Evolutionary conservation across 345 rosid species (phyloP).

Genomic region (Camelina sativa): DNA sequence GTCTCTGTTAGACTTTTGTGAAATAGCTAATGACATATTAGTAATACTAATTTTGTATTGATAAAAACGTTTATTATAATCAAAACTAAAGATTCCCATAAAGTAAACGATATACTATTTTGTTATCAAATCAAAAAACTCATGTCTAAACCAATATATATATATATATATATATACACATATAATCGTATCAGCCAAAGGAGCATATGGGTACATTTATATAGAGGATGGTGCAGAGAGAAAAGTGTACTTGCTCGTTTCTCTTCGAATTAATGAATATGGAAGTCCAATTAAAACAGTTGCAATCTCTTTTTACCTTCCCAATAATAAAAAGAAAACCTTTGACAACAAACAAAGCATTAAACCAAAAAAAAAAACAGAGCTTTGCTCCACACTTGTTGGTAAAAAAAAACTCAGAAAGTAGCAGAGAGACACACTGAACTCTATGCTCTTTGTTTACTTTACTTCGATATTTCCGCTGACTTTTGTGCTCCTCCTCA

Average conservation of each 20-base stretch:
- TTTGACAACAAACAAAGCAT: constrained; percentile 37
- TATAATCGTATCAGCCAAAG: not conserved
- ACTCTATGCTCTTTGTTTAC: constrained; percentile 30
- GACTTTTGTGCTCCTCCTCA: constrained; percentile 40
- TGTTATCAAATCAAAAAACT: not conserved
- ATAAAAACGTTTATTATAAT: not conserved
- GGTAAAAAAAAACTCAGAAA: constrained; percentile 34
- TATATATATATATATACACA: not conserved
- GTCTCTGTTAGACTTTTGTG: not conserved
- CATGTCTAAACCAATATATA: not conserved
- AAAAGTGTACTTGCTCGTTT: constrained; percentile 38
- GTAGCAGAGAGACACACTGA: constrained; percentile 17
- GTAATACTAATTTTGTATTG: not conserved
- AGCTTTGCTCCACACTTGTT: constrained; percentile 46
- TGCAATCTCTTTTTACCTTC: constrained; percentile 37
- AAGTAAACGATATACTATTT: not conserved
- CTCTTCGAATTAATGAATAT: constrained; percentile 21
- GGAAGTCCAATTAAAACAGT: constrained; percentile 28
- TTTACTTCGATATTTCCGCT: constrained; percentile 31
- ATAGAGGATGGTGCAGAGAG: constrained; percentile 37
- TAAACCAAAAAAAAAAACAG: constrained; percentile 14
- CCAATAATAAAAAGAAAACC: constrained; percentile 28
- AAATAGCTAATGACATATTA: not conserved
- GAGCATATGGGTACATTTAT: constrained; percentile 15
- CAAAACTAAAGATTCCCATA: not conserved